A percentile compares a stretch with the other conserved stretches of the same genome.
Evolutionary conservation across 495 filamentous ascomycete species (phyloP).

Genomic region (Aspergillus conjunctus): DNA sequence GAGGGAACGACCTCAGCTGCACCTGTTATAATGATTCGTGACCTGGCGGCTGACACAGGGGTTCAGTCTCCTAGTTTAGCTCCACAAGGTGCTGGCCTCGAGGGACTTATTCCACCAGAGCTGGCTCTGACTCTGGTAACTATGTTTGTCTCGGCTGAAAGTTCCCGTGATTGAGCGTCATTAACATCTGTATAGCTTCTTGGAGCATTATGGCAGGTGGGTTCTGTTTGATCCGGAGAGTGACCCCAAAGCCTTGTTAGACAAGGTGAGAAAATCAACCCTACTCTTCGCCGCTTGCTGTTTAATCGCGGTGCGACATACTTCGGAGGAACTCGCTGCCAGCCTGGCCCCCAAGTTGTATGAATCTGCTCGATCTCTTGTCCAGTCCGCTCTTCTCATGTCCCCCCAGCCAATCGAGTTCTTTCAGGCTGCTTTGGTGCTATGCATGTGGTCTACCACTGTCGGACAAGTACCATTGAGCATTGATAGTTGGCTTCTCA

Average conservation of each 20-base stretch:
- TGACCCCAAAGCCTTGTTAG: conserved; percentile 29
- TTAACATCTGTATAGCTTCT: not conserved
- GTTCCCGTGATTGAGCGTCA: not conserved
- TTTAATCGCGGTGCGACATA: conserved; percentile 49
- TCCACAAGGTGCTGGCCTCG: conserved; percentile 19
- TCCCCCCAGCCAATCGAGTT: conserved; percentile 47
- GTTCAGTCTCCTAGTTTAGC: conserved; percentile 29
- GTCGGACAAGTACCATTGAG: conserved; percentile 49
- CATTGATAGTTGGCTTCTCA: conserved; percentile 51
- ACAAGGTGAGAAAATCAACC: conserved; percentile 37
- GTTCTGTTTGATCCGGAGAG: conserved; percentile 38
- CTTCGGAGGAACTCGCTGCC: conserved; percentile 39
- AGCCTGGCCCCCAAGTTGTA: conserved; percentile 43
- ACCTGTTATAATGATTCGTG: conserved; percentile 39
- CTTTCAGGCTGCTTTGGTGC: conserved; percentile 47
- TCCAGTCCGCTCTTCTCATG: conserved; percentile 36
- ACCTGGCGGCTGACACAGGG: conserved; percentile 38
- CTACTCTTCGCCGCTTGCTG: conserved; percentile 45
- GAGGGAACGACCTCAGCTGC: conserved; percentile 30
- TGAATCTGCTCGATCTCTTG: conserved; percentile 38
- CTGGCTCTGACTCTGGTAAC: conserved; percentile 27
- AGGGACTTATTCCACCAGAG: conserved; percentile 28
- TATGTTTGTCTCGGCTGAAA: conserved; percentile 22
- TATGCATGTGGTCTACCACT: conserved; percentile 52
- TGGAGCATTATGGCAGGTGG: conserved; percentile 46